Evolutionary conservation across 1,284 basidiomycete species (phyloP), one percentile per base, ranked within the genome.

Genomic region (Omphalotus olearius): DNA sequence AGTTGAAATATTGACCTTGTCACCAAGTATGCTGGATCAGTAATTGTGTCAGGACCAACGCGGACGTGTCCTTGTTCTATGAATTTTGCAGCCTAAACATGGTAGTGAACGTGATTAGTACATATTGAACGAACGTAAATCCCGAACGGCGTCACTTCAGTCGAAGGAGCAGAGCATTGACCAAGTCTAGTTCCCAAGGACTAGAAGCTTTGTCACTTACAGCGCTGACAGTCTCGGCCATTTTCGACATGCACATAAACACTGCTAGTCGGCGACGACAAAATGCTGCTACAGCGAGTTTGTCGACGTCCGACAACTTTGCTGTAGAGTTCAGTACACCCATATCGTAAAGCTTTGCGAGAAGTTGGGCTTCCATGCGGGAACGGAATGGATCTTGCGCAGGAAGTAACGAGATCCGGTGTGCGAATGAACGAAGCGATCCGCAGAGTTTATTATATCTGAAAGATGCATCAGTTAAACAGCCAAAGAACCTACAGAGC

Each of bases 21-120:
- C 57, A 99, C 94, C 53, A 99, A 79, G 72, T 90, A 98, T 1
- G 96, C 97, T 1, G 97, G 97, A 68, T 99, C 97, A 0, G 91
- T 96, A 62, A 99, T 86, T 0, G 92, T 91, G 62, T 98, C 92
- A 23, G 97, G 93, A 5, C 97, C 97, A 11, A 99, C 94, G 30
- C 97, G 86, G 58, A 99, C 86, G 69, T 99, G 96, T 0, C 97
- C 97, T 69, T 99, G 96, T 68, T 99, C 97, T 58, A 99, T 91
- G 65, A 97, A 98, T 64, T 91, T 92, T 43, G 91, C 92, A 7
- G 96, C 97, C 93, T 95, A 62, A 6, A 54, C 11, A 41, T 45
- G 41, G 45, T 28, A 55, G 54, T 7, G 13, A 33, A 13, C 30
- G 13, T 33, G 30, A 33, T 33, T 2, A 33, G 13, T 20, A 51